Evolutionary conservation across 1,139 yeast genomes (phyloP).

Genomic region (Zygoascus meyerae): DNA sequence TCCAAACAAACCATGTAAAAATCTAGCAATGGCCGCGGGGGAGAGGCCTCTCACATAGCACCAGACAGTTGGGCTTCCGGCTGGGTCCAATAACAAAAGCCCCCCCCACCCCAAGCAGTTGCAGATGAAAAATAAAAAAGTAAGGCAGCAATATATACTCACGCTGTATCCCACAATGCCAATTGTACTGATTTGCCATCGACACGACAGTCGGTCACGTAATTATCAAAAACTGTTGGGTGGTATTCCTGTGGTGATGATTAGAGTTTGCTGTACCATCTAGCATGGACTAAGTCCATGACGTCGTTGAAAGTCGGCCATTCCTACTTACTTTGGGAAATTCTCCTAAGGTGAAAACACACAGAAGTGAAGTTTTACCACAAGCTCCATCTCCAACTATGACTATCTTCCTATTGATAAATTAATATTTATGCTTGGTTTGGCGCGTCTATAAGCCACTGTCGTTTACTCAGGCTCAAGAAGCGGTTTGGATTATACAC

Average conservation of each 20-base stretch:
- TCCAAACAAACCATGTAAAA: not conserved
- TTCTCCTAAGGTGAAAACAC: constrained; percentile 86
- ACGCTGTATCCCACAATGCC: constrained; percentile 93
- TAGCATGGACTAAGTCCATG: not conserved
- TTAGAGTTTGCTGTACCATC: not conserved
- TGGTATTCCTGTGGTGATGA: constrained; percentile 39
- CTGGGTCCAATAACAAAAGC: no score
- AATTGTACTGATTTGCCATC: constrained; percentile 87
- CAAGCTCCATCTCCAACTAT: constrained; percentile 96
- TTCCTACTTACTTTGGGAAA: constrained; percentile 39
- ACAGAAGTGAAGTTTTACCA: constrained; percentile 86
- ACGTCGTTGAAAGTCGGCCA: not conserved
- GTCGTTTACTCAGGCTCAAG: no score
- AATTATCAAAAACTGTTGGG: constrained; percentile 93
- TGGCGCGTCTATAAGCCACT: no score
- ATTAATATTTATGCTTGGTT: no score
- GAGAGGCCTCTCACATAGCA: no score
- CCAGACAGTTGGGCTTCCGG: no score
- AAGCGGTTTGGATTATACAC: no score
- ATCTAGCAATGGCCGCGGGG: no score
- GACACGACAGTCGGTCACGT: constrained; percentile 87
- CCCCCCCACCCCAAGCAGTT: not conserved
- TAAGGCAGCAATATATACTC: constrained; percentile 14
- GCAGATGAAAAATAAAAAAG: not conserved
- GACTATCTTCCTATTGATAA: constrained; percentile 58